Base-by-base conservation (phyloP, 306 rosid species). In the Cotoneaster glaucophyllus region DNA sequence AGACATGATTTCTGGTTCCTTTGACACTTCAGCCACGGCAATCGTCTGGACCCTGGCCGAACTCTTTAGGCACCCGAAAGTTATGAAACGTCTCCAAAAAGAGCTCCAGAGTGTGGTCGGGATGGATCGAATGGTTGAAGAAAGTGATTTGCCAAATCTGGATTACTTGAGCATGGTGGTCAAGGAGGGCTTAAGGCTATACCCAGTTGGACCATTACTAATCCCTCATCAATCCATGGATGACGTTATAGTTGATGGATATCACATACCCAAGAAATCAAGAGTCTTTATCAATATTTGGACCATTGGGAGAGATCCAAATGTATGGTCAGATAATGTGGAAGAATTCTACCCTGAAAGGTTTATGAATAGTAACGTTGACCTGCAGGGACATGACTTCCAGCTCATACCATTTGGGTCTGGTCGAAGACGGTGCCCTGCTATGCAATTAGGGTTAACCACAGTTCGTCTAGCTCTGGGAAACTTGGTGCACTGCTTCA, bases 31-130 rank as follows among this genome's bases (percentile, higher is more conserved):
- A 34, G 39, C 39, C 39, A 34, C 39, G 39, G 2, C 39, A 34
- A 34, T 34, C 8, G 8, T 32, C 37, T 32, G 37, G 37, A 32
- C 37, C 37, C 37, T 32, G 2, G 37, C 39, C 39, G 39, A 34
- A 34, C 39, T 34, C 39, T 34, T 34, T 2, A 34, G 39, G 8
- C 39, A 34, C 39, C 39, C 39, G 8, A 71, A 62, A 8, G 81
- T 82, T 13, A 83, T 81, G 85, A 81, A 80, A 28, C 70, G 21
- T 19, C 83, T 85, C 54, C 91, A 89, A 78, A 57, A 73, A 28
- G 88, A 87, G 81, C 26, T 87, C 15, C 56, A 65, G 31, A 43
- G 17, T 56, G 77, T 61, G 15, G 74, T 83, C 1, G 89, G 93
- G 2, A 58, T 18, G 70, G 73, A 50, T n/a, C 75, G 63, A n/a